A percentile compares a stretch with the other conserved stretches of the same genome.
These are phyloP conservation scores for Cystoisospora suis DNA, from an alignment of 169 alveolate species.

Conservation along the genomic window DNA sequence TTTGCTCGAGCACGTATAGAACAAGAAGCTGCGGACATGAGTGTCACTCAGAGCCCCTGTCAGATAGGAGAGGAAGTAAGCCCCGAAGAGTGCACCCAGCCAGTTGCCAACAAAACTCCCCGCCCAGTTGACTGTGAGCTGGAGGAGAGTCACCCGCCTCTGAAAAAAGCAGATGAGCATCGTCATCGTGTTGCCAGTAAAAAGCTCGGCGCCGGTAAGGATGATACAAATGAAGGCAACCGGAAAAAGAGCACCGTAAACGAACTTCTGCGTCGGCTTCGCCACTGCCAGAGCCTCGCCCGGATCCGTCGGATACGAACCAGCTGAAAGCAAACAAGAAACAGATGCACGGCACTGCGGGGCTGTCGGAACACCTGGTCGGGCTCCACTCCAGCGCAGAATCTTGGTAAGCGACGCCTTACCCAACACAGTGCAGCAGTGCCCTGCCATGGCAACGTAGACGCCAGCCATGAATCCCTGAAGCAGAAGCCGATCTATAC, in stretches of 20 bases:
- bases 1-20: neutral
- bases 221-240: constrained; percentile 47
- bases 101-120: constrained; percentile 42
- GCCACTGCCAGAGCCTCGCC: constrained; percentile 38
- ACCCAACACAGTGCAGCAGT: constrained; percentile 47
- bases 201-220: constrained; percentile 61
- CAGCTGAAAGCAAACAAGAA: constrained; percentile 20
- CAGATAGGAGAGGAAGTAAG: constrained; percentile 40
- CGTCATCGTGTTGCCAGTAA: constrained; percentile 63
- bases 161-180: constrained; percentile 37
- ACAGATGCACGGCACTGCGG: neutral
- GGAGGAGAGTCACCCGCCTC: constrained; percentile 22
- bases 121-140: constrained; percentile 44
- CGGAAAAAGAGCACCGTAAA: constrained; percentile 39
- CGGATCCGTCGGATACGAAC: constrained; percentile 12
- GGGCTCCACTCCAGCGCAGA: neutral
- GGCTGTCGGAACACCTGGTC: too few species aligned
- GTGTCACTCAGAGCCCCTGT: constrained; percentile 38
- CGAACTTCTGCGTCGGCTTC: constrained; percentile 33
- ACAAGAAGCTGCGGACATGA: neutral
- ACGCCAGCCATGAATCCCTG: constrained; percentile 53
- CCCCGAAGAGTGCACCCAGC: constrained; percentile 42
- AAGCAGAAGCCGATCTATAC: constrained; percentile 34
- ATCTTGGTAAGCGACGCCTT: neutral
- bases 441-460: constrained; percentile 42